Evolutionary conservation across 805 yeast genomes (phyloP), one percentile per base, ranked within the genome.

Genomic region (Candida xiaguanensis): DNA sequence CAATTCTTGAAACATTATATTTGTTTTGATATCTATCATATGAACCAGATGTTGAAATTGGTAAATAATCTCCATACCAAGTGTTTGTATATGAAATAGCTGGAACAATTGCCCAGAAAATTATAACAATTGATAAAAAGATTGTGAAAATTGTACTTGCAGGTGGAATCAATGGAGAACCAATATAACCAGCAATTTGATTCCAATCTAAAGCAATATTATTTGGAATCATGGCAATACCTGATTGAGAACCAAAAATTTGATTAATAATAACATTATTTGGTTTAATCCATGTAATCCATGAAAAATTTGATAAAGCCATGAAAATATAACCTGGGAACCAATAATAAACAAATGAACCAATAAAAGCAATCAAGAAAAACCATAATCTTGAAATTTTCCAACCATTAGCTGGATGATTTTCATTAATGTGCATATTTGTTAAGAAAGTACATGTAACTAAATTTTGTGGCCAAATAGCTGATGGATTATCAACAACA

Each of bases 161-260:
- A 14, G 88, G 87, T 8, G 85, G 82, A 39, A 79, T 67, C 52
- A 82, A 67, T 8, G 88, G 87, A 15, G 81, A 75, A 13, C 80
- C 80, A 45, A 76, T 60, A 58, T 70, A 74, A 41, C 68, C 71
- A 7, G 79, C 72, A 29, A 80, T 64, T 51, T 77, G 78, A 50
- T 74, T 74, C 86, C 86, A 82, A 58, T 82, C 87, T 50, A 82
- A 80, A 8, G 85, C 75, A 36, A 80, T 52, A 13, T 84, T 76
- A 32, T 80, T 55, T 8, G 89, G 89, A 47, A 80, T 57, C 53
- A 80, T 52, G 15, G 86, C 88, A 43, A 82, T 60, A 11, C 90
- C 90, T 12, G 76, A 60, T 8, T 61, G 45, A 5, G 75, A 65
- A 35, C 91, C 91, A 48, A 82, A 82, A 13, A 83, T 62, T 51